Percentiles rank a stretch among this genome's conserved stretches.
phyloP scores from a whole-genome alignment of 768 basidiomycete species.

The Clavulina sp. region DNA sequence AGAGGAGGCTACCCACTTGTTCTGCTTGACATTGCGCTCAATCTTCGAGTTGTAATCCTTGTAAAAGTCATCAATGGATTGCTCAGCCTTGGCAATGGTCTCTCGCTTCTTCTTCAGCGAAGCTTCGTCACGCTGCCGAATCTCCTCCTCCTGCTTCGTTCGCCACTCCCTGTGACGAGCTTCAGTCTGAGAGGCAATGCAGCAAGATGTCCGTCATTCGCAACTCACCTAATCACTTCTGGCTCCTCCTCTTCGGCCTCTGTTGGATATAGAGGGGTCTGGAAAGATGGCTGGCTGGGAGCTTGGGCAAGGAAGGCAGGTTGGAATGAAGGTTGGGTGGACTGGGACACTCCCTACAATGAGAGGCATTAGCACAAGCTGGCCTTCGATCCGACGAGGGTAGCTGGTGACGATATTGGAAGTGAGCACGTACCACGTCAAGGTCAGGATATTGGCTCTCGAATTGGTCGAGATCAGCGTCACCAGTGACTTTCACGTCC shows the following conservation, averaged over 20 bases:
- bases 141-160: conserved; percentile 68
- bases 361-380: not conserved
- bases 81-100: conserved; percentile 67
- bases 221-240: conserved; percentile 55
- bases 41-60: conserved; percentile 77
- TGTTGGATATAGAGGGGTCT: conserved; percentile 5
- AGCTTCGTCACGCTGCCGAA: conserved; percentile 63
- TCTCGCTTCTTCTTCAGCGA: conserved; percentile 64
- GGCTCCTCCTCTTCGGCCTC: conserved; percentile 59
- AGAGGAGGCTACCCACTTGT: conserved; percentile 51
- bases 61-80: conserved; percentile 79
- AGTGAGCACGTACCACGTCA: conserved; percentile 20
- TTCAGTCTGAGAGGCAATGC: not conserved
- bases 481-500: conserved; percentile 55
- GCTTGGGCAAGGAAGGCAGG: conserved; percentile 12
- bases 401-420: not conserved
- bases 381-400: not conserved
- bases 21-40: conserved; percentile 78
- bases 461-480: conserved; percentile 74
- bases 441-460: conserved; percentile 76
- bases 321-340: not conserved
- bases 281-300: conserved; percentile 17
- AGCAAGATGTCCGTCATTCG: not conserved
- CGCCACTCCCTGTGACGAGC: conserved; percentile 57
- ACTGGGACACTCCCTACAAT: not conserved